Evolutionary conservation across 495 filamentous ascomycete genomes (phyloP), one percentile per base, ranked within the genome.

Genomic region (Penicillium taxi): DNA sequence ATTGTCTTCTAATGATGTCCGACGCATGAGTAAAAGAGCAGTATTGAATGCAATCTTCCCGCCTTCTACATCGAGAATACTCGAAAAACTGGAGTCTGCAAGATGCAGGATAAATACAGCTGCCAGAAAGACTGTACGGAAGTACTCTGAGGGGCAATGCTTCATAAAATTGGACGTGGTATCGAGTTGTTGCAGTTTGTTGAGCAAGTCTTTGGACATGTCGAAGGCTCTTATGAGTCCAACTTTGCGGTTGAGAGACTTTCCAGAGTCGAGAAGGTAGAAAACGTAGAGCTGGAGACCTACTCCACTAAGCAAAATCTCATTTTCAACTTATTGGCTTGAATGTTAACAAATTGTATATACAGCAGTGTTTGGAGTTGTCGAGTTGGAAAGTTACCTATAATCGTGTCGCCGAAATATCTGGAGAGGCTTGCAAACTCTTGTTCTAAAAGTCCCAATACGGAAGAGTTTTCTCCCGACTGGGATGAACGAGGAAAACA

Each of bases 211-310:
- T 17, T 26, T 44, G n/a, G 41, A 30, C 9, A 41, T 19, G 7
- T 36, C 23, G 18, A 44, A 49, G 6, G 32, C 46, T 9, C 25
- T 39, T 6, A 49, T 9, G 6, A 44, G 28, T 13, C 36, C 41
- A 9, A 32, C 26, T 21, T 39, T 40, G 30, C 41, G 41, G 30
- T 12, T 3, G 8, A 26, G 2, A 1, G 41, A 29, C 5, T 28
- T 32, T 17, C 37, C 39, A 14, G 17, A 24, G 16, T 45, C 38
- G 13, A 45, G 22, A 4, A 50, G 35, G 14, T 45, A 50, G 15
- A 42, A 50, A 7, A 50, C 42, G 13, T 49, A 45, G n/a, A 50
- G 34, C 17, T 45, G 42, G 2, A 50, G 16, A 9, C 26, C 47
- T 2, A 27, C 21, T 9, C 33, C 22, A 15, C 32, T 35, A 2